Evolutionary conservation across 1,139 yeast genomes (phyloP).

Genomic region (Pichia sp.): DNA sequence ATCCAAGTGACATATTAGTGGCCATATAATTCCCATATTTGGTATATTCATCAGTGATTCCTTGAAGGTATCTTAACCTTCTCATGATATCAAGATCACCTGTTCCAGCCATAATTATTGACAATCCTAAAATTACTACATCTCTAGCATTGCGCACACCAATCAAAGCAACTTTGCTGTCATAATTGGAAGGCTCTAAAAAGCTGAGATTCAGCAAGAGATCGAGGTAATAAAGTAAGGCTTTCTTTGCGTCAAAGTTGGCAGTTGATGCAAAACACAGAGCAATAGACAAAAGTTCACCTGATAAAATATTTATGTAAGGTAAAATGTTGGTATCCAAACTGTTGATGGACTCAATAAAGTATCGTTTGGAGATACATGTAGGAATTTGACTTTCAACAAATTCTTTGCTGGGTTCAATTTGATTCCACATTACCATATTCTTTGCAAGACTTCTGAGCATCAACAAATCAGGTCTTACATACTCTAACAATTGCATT

Average conservation of each 20-base stretch:
- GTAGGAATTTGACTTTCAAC: constrained; percentile 52
- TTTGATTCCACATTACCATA: constrained; percentile 73
- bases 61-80: constrained; percentile 66
- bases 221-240: constrained; percentile 62
- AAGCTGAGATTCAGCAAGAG: constrained; percentile 51
- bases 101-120: constrained; percentile 84
- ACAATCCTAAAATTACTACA: constrained; percentile 56
- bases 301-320: constrained; percentile 66
- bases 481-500: constrained; percentile 59
- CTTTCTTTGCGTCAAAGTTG: constrained; percentile 49
- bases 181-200: constrained; percentile 48
- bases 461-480: constrained; percentile 75
- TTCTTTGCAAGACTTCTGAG: constrained; percentile 64
- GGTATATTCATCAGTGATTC: constrained; percentile 43
- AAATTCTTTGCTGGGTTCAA: constrained; percentile 57
- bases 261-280: constrained; percentile 72
- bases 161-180: constrained; percentile 53
- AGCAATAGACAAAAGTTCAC: constrained; percentile 71
- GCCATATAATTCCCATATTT: constrained; percentile 76
- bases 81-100: constrained; percentile 81
- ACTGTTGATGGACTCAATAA: constrained; percentile 23
- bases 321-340: constrained; percentile 63
- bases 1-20: constrained; percentile 77
- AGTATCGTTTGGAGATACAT: constrained; percentile 28
- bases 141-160: constrained; percentile 58